Evolutionary conservation across 1,284 basidiomycete species (phyloP).

Genomic region (Boletus holoroseus): DNA sequence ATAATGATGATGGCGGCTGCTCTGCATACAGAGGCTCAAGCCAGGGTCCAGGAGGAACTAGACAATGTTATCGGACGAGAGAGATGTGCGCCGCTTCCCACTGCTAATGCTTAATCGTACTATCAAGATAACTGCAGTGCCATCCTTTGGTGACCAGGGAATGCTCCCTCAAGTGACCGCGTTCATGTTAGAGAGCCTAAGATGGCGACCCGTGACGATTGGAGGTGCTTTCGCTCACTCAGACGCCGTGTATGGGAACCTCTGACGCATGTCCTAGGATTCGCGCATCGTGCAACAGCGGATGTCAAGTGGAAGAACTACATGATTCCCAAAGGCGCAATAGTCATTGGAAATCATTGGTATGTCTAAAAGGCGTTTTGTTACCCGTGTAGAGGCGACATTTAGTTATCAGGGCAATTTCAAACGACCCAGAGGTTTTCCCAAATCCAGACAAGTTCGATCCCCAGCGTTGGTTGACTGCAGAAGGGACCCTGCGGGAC

Average conservation of each 20-base stretch:
- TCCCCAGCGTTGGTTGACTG: slow-evolving; percentile 53
- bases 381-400: background rate
- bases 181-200: slow-evolving; percentile 29
- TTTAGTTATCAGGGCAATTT: slow-evolving; percentile 39
- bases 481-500: slow-evolving; percentile 43
- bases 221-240: slow-evolving; percentile 11
- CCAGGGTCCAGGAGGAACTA: slow-evolving; percentile 40
- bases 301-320: slow-evolving; percentile 55
- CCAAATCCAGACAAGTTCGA: slow-evolving; percentile 56
- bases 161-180: slow-evolving; percentile 26
- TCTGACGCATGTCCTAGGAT: slow-evolving; percentile 35
- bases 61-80: slow-evolving; percentile 38
- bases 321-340: slow-evolving; percentile 53
- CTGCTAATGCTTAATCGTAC: background rate
- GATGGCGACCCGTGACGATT: slow-evolving; percentile 32
- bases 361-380: slow-evolving; percentile 15
- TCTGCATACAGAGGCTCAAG: slow-evolving; percentile 35
- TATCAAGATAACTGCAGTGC: slow-evolving; percentile 10
- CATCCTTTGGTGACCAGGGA: slow-evolving; percentile 22
- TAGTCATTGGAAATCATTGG: slow-evolving; percentile 57
- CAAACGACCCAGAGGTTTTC: slow-evolving; percentile 52
- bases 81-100: slow-evolving; percentile 25
- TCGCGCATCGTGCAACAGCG: slow-evolving; percentile 49
- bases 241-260: background rate
- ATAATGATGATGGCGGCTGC: slow-evolving; percentile 45